Percentiles rank a stretch among this genome's conserved stretches.
Conservation (phyloP, 2,329 filamentous ascomycete species). For the Colletotrichum godetiae region DNA sequence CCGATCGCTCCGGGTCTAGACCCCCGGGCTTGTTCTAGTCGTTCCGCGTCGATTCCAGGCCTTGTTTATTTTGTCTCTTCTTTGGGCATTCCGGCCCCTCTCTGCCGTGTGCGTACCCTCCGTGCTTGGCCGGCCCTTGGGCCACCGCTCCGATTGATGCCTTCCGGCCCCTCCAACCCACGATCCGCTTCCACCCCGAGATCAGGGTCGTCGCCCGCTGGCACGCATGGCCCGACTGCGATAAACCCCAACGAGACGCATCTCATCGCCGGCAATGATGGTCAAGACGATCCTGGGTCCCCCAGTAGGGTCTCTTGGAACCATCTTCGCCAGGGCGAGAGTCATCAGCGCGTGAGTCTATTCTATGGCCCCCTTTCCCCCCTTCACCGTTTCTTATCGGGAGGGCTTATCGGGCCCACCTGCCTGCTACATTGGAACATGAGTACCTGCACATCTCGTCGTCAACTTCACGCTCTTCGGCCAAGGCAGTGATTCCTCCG, state of each 20-base stretch:
- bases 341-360: constrained; percentile 26
- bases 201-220: constrained; percentile 13
- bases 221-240: not conserved
- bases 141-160: constrained; percentile 33
- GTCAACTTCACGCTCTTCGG: not conserved
- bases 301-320: constrained; percentile 22
- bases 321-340: constrained; percentile 29
- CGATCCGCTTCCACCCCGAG: constrained; percentile 27
- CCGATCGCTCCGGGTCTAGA: not conserved
- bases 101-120: constrained; percentile 11
- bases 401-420: not conserved
- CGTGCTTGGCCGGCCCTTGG: constrained; percentile 5
- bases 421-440: not conserved
- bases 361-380: not conserved
- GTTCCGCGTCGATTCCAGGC: not conserved
- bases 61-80: not conserved
- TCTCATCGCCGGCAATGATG: constrained; percentile 1
- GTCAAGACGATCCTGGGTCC: not conserved
- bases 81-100: not conserved
- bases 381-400: not conserved
- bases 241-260: not conserved
- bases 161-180: constrained; percentile 30
- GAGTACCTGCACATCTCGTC: not conserved
- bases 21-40: not conserved
- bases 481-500: not conserved